phyloP scores from a whole-genome alignment of 305 asterid species.

The Andrographis paniculata region DNA sequence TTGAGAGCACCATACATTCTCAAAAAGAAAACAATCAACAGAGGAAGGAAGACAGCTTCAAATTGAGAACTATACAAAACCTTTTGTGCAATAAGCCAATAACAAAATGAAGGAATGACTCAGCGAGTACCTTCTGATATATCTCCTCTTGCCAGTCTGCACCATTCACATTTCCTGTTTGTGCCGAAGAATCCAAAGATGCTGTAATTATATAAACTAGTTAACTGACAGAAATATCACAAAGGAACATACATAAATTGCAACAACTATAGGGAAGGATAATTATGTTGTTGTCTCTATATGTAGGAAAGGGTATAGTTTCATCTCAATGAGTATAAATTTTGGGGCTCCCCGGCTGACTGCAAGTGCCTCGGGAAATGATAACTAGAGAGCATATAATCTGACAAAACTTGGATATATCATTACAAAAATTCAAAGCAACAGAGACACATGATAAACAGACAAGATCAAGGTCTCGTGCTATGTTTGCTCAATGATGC shows the following conservation, averaged over 20 bases:
- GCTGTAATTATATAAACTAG: conserved; percentile 38
- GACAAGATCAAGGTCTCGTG: not conserved
- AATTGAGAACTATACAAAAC: conserved; percentile 4
- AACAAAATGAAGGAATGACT: conserved; percentile 5
- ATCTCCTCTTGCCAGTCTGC: conserved; percentile 96
- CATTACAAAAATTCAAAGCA: conserved; percentile 2
- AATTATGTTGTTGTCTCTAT: no score
- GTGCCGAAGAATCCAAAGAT: conserved; percentile 77
- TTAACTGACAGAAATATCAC: conserved; percentile 14
- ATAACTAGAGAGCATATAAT: conserved; percentile 7
- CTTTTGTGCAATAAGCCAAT: conserved; percentile 9
- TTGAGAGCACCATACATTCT: conserved; percentile 5
- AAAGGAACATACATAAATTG: conserved; percentile 8
- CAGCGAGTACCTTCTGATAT: conserved; percentile 70
- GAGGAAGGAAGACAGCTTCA: conserved; percentile 11
- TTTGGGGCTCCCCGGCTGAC: conserved; percentile 13
- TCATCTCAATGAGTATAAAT: conserved; percentile 2
- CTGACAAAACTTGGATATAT: conserved; percentile 5
- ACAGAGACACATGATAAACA: conserved; percentile 5
- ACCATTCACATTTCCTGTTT: conserved; percentile 57
- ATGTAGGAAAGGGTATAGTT: no score
- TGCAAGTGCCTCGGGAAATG: conserved; percentile 3
- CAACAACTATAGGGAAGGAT: conserved; percentile 2
- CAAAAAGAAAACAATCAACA: conserved; percentile 8
- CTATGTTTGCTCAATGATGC: conserved; percentile 4